Base-by-base conservation (phyloP, 2,329 filamentous ascomycete species). In the Sporothrix humicola region DNA sequence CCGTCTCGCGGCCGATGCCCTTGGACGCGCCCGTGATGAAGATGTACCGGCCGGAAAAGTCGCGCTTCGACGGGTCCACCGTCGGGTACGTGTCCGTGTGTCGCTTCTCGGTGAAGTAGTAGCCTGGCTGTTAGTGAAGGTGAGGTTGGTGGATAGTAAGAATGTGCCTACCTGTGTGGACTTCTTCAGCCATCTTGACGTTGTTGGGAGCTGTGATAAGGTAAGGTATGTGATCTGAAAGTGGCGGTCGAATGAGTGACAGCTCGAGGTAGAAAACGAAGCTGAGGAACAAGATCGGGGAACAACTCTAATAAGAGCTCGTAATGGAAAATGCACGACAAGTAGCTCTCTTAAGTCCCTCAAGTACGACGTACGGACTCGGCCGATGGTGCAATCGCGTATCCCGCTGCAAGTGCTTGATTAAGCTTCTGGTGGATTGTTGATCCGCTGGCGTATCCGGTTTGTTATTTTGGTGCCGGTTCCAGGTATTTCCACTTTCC, bases 11-110 rank as follows among this genome's bases (percentile, higher is more conserved):
- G 17, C 78, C 78, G 61, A 79, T 73, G 71, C 78, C 78, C 66
- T 77, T 78, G 56, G 78, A 77, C 0, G 78, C 77, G 65, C 78
- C 78, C 3, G 78, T 79, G 63, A 79, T 75, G 50, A 79, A 76
- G 46, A 79, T 77, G n/a, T 77, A 76, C 52, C 75, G 78, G 50
- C 77, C 77, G 1, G 66, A 48, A 8, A 79, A 73, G 58, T 78
- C 75, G 44, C 75, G 74, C n/a, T 75, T 74, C 69, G 73, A 48
- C 12, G 76, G 73, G 10, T 73, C 73, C 23, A 79, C 75, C 54
- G 76, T 79, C 23, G 78, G 75, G 73, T 82, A 82, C 2, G 81
- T 81, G 73, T 82, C 81, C 6, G 72, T 72, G 73, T 79, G 78
- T 9, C 48, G 74, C 1, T 72, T 77, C 4, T 75, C 69, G 54